Evolutionary conservation across 371 early-diverging fungal genomes (phyloP), one percentile per base, ranked within the genome.

Genomic region (Rhizopus delemar): DNA sequence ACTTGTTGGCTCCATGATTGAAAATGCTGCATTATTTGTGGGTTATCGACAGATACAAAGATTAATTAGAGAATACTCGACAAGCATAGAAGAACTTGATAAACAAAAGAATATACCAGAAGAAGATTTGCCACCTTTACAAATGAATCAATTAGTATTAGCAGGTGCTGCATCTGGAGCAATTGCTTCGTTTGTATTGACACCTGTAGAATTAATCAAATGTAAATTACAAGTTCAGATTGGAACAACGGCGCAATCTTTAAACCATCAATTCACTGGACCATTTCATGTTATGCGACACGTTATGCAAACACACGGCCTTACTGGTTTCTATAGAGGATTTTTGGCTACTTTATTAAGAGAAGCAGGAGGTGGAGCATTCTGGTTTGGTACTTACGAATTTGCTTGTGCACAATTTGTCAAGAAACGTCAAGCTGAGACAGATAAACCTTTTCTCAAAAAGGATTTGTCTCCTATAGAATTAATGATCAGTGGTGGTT

Each of bases 351-450:
- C 97, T 0, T 73, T 95, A 36, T 74, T 95, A 29, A 84, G 97
- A 41, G 98, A 97, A 68, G 75, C 88, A 4, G 86, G 91, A n/a
- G 98, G 98, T 41, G 95, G 95, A 22, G 94, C 89, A 0, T 92
- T 90, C 12, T 98, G 97, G 97, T 98, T 98, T 68, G 97, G 97
- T 59, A 80, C 90, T 6, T 98, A 98, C 63, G 97, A 98, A 73
- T 73, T 86, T 35, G 78, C 84, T 1, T 88, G 90, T 59, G 77
- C 79, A 12, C 65, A 76, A 31, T 75, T 91, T 60, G 77, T 94
- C 13, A 62, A 68, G 8, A 75, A 70, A 51, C 64, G 72, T 57
- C 70, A 81, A 53, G 49, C 43, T 29, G 58, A 35, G 9, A 43
- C 51, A 8, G 63, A 51, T 2, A 58, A 69, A 28, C 65, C 38